phyloP scores from a whole-genome alignment of 441 rosid genomes.

The Melastoma candidum region DNA sequence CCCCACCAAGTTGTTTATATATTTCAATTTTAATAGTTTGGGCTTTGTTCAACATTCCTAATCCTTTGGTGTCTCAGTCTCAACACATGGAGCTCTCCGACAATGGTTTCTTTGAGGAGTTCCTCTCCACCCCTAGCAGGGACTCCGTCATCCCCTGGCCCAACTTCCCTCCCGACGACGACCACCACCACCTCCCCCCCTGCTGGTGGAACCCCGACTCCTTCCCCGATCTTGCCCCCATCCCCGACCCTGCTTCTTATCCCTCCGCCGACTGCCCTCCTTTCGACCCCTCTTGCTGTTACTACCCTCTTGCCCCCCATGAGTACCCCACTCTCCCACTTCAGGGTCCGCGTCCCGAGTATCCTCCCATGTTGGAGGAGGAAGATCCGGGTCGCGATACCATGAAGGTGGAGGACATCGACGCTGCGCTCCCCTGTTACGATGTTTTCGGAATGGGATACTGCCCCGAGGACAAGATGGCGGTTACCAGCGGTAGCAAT shows the following conservation, averaged over 20 bases:
- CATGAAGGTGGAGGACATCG: slow-evolving; percentile 32
- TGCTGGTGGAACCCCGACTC: slow-evolving; percentile 40
- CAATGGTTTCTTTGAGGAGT: slow-evolving; percentile 49
- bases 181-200: slow-evolving; percentile 2
- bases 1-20: too few species aligned
- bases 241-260: slow-evolving; percentile 25
- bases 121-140: slow-evolving; percentile 40
- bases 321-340: too few species aligned
- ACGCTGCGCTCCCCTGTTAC: slow-evolving; percentile 19
- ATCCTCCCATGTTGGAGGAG: too few species aligned
- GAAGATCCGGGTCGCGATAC: slow-evolving; percentile 7
- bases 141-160: slow-evolving; percentile 26
- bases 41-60: too few species aligned
- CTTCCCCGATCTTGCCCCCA: slow-evolving; percentile 25
- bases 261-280: slow-evolving; percentile 11
- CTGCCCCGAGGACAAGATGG: slow-evolving; percentile 29
- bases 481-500: slow-evolving; percentile 7
- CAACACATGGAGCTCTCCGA: slow-evolving; percentile 40
- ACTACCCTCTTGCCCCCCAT: too few species aligned
- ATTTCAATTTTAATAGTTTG: too few species aligned
- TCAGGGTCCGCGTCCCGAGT: too few species aligned
- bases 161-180: not conserved
- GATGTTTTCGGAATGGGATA: slow-evolving; percentile 7
- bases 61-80: too few species aligned
- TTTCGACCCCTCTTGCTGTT: slow-evolving; percentile 9